Evolutionary conservation across 306 rosid genomes (phyloP), one percentile per base, ranked within the genome.

Genomic region (Biancaea sappan): DNA sequence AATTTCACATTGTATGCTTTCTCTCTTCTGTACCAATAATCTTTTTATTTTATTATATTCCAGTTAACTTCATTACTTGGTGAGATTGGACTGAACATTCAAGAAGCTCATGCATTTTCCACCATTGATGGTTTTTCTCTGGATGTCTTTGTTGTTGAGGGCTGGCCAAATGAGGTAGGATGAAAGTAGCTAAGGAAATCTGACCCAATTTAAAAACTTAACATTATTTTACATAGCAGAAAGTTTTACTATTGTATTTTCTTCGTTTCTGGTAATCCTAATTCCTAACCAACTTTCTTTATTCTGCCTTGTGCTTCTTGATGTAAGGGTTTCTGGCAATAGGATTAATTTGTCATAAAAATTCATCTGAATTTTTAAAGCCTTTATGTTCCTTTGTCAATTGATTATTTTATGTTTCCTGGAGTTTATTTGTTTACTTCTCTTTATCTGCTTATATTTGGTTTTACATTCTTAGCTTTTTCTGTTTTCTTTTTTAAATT

Each of bases 51-150:
- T 8, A 34, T 61, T 69, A 65, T 71, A 79, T 86, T 65, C 73
- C 93, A 95, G 99, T 84, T 95, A 84, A 95, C 99, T 75, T 85
- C 83, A 50, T 72, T 95, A 72, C 93, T 95, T 73, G 86, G 93
- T 76, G 99, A 95, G 76, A 73, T 92, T 77, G 97, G 96, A 69
- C 87, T 95, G 70, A 95, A 95, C 86, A 95, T 95, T 84, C 96
- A 89, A 86, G 99, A 95, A 90, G 99, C 99, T 75, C 99, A 95
- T 84, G 99, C 97, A 12, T 95, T 95, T 85, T 95, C 99, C 46
- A 92, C 99, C 51, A 84, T 75, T 26, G 99, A 95, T 82, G 99
- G 99, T 71, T 95, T 83, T 83, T 95, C 99, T 81, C 82, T 95
- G 82, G 99, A 95, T 87, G 99, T 90, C 75, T 95, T 95, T 54